Evolutionary conservation across 345 rosid genomes (phyloP), one percentile per base, ranked within the genome.

Genomic region (Cochlearia excelsa): DNA sequence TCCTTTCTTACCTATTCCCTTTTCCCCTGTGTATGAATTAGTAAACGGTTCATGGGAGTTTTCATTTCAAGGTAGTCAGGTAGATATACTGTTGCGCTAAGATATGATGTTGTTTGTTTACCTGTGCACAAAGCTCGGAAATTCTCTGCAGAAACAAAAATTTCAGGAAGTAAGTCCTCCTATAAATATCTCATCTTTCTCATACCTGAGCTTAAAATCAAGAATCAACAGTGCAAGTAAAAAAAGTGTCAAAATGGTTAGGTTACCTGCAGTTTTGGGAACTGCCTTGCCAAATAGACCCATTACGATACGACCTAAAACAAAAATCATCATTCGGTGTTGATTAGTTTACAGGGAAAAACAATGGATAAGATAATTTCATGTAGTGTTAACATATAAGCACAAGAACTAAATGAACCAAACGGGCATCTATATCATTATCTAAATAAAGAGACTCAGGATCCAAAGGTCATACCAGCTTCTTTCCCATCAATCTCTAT

Each of bases 91-190:
- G 3, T 0, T 57, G 16, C 10, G n/a, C 38, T 40, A 30, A 9
- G 50, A 40, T 30, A 38, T 51, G 16, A 10, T 38, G 3, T 57
- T 26, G 49, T 45, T 11, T 40, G 16, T 30, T 37, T 70, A 92
- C 99, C 97, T 9, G 97, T 93, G 79, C 99, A 93, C 49, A 93
- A 59, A 31, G 99, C 99, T 56, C 99, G 81, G 84, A 93, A 93
- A 51, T 93, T 93, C 68, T 93, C 99, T 82, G 90, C 78, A 80
- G 51, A 74, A 7, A 49, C 28, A 27, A 61, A 44, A 39, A 31
- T 4, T 0, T 4, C 28, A 52, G 35, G 4, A 45, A 26, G 65
- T 59, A 1, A 59, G 66, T 52, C 49, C 4, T 52, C 48, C 44
- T 35, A 27, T 34, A 6, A 41, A 41, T 26, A 39, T 37, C 27